Base-by-base conservation (phyloP, 805 yeast species). In the Nakazawaea sp. region DNA sequence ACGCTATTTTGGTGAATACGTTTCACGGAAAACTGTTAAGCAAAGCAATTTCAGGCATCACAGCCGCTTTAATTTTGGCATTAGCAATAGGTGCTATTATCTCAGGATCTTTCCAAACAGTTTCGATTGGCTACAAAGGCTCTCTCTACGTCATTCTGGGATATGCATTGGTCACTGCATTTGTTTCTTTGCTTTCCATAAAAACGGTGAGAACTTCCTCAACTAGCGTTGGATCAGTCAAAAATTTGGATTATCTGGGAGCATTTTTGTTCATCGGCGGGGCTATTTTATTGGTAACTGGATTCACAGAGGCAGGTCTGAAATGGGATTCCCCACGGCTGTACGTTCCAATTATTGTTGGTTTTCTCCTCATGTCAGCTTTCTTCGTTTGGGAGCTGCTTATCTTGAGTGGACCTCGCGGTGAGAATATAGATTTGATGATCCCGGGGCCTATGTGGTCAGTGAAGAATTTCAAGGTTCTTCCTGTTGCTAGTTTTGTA, bases 251-350 rank as follows among this genome's bases (percentile, higher is more conserved):
- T 35, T 65, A 49, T 41, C 40, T 44, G n/a, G 71, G 68, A 9
- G 50, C 58, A 0, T 6, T 50, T 1, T 10, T 59, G 11, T 41
- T 66, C 10, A 59, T 68, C 16, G 34, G 46, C 13, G 70, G 69
- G 0, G 43, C 55, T 4, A 29, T 67, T 3, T 45, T 69, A 26
- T 43, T 67, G 2, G 66, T 68, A 19, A 53, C 63, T 8, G 76
- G 72, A 0, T 51, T 69, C 32, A 66, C 70, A 0, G 65, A 67
- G 43, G 72, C 69, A 17, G 73, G 72, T 18, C 58, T 55, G 5
- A 48, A 50, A 1, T 70, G 75, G 74, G 50, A 51, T 3, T 38
- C 53, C 1, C 64, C 73, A 1, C 47, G 52, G 13, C 62, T 65
- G 1, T 67, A 66, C 42, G 66, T 65, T 12, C 59, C 73, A 0